Percentiles rank a stretch among this genome's conserved stretches.
Conservation (phyloP, 1,139 yeast species). For the Magnusiomyces sp. region DNA sequence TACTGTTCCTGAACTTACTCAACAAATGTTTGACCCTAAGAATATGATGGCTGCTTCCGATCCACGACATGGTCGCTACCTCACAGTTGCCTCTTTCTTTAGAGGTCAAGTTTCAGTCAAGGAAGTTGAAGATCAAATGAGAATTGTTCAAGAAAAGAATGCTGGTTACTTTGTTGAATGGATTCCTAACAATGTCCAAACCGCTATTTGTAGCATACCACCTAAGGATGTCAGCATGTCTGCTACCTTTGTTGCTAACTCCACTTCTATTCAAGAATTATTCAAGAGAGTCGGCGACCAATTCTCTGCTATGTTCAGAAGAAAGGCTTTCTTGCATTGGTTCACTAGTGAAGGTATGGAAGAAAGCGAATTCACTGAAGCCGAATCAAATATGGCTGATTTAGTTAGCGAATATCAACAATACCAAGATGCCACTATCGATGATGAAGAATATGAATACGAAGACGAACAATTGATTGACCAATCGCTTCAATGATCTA, state of each 20-base stretch:
- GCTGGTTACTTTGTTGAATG: slow-evolving; percentile 83
- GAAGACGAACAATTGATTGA: slow-evolving; percentile 24
- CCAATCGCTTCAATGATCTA: slow-evolving; percentile 13
- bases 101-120: slow-evolving; percentile 87
- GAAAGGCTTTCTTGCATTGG: slow-evolving; percentile 95
- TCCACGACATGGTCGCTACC: slow-evolving; percentile 82
- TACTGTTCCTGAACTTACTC: slow-evolving; percentile 85
- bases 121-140: slow-evolving; percentile 93
- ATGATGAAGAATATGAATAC: slow-evolving; percentile 36
- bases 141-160: slow-evolving; percentile 72
- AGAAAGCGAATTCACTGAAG: slow-evolving; percentile 86
- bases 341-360: slow-evolving; percentile 95
- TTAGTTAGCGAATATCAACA: slow-evolving; percentile 86
- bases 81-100: slow-evolving; percentile 91
- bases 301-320: slow-evolving; percentile 85
- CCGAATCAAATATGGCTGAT: slow-evolving; percentile 77
- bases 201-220: slow-evolving; percentile 85
- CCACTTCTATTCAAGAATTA: slow-evolving; percentile 85
- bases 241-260: slow-evolving; percentile 87
- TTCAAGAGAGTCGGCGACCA: slow-evolving; percentile 86
- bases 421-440: slow-evolving; percentile 76
- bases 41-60: slow-evolving; percentile 96
- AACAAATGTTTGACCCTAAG: slow-evolving; percentile 84
- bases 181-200: slow-evolving; percentile 95
- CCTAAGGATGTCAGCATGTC: slow-evolving; percentile 82